Evolutionary conservation across 768 basidiomycete genomes (phyloP), one percentile per base, ranked within the genome.

Genomic region (Lactarius pseudohatsudake): DNA sequence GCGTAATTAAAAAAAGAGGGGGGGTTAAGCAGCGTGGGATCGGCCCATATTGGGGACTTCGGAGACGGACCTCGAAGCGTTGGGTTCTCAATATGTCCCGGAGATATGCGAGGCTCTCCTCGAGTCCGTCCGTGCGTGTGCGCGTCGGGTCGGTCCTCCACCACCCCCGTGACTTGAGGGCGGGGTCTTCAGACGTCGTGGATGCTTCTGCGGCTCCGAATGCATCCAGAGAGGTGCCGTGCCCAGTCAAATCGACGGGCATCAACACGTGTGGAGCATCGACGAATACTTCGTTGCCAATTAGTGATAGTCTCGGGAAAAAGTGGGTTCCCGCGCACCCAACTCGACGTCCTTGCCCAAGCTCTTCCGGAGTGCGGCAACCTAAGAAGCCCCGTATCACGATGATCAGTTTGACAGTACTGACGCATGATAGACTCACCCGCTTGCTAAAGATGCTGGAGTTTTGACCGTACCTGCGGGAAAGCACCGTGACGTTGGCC

Each of bases 331-430:
- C n/a, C 4, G 71, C 75, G 40, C 65, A 87, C 89, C 85, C 61
- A 90, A 77, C 70, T 91, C 88, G 57, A 90, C 72, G 57, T 80
- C 79, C 65, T 85, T 84, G 63, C 79, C 84, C 70, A 85, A 82
- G 65, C 86, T 82, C 75, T 88, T 90, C 43, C 88, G 79, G 41
- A 91, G 78, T 2, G 88, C 90, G n/a, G 86, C 87, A 34, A 90
- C 77, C 89, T 91, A 71, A 18, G 22, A 34, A 36, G 55, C 10
- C 10, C 32, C 45, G 26, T 57, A 34, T 53, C 30, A 30, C 10
- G 16, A 22, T 45, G 41, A 60, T 47, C 22, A n/a, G 15, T 30
- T 26, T 30, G 50, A 60, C 50, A 61, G 15, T 30, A 64, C 56
- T 65, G 30, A 36, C 30, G 18, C 28, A 20, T 47, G 45, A 59